A percentile compares a stretch with the other conserved stretches of the same genome.
These are phyloP conservation scores for Noccaea caerulescens DNA, from an alignment of 345 rosid genomes.

Conservation along the genomic window DNA sequence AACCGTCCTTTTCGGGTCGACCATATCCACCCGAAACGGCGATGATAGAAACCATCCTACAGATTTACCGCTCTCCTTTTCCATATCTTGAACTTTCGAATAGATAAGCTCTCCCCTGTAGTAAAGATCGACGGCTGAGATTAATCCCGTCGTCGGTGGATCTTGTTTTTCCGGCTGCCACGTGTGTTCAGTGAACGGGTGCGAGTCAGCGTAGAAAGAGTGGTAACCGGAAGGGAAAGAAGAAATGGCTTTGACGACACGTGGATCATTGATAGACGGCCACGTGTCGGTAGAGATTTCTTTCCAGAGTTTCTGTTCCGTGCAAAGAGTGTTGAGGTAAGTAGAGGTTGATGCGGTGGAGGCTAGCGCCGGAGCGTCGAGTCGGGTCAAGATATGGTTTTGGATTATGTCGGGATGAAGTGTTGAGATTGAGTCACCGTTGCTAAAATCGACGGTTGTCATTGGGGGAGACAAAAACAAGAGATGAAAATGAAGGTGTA, in stretches of 20 bases:
- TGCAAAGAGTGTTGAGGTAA: constrained; percentile 55
- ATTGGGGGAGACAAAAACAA: neutral
- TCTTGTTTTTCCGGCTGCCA: constrained; percentile 8
- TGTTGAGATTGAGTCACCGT: constrained; percentile 46
- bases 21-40: constrained; percentile 65
- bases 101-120: constrained; percentile 49
- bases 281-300: constrained; percentile 57
- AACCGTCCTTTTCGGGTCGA: constrained; percentile 57
- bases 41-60: constrained; percentile 56
- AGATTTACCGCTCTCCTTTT: constrained; percentile 45
- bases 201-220: constrained; percentile 69
- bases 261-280: constrained; percentile 63
- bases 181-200: constrained; percentile 49
- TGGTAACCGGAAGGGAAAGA: constrained; percentile 58
- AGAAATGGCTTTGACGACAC: constrained; percentile 50
- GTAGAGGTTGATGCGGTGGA: constrained; percentile 61
- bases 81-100: constrained; percentile 56
- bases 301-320: constrained; percentile 64
- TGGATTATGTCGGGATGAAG: constrained; percentile 67
- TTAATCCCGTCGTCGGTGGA: constrained; percentile 38
- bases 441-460: constrained; percentile 11
- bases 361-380: constrained; percentile 82
- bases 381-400: constrained; percentile 67
- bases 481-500: neutral
- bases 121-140: constrained; percentile 80